Percentiles rank a stretch among this genome's conserved stretches.
Evolutionary conservation across 352 stramenopile species (phyloP).

Genomic region (Pilasporangium apinafurcum): DNA sequence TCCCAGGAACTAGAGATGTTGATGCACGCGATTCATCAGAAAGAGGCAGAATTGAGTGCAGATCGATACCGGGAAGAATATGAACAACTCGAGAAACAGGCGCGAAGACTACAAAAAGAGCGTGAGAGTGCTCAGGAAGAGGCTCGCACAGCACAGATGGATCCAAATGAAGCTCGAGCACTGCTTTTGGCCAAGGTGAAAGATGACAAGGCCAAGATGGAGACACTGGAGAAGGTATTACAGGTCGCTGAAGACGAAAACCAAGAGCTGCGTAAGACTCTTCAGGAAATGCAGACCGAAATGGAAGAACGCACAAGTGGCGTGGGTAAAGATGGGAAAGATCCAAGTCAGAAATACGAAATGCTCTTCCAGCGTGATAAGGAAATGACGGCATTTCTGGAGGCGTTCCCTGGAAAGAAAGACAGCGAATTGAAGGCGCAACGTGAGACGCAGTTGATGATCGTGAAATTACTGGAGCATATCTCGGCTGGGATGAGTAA

Average conservation of each 20-base stretch:
- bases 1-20: constrained; percentile 65
- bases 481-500: constrained; percentile 68
- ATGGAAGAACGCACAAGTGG: constrained; percentile 59
- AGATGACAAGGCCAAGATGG: constrained; percentile 79
- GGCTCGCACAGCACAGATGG: constrained; percentile 82
- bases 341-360: constrained; percentile 79
- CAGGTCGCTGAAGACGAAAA: constrained; percentile 44
- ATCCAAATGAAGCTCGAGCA: constrained; percentile 79
- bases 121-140: constrained; percentile 75
- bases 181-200: constrained; percentile 85
- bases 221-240: constrained; percentile 60
- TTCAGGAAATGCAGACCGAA: constrained; percentile 51
- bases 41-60: constrained; percentile 59
- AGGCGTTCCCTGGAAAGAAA: constrained; percentile 73
- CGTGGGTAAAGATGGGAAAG: constrained; percentile 55
- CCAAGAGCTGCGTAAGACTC: constrained; percentile 41
- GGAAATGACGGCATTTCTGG: constrained; percentile 90
- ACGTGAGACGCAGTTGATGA: constrained; percentile 58
- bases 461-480: constrained; percentile 89
- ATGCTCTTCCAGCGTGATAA: constrained; percentile 85
- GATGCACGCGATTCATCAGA: constrained; percentile 69
- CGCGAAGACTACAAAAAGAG: constrained; percentile 67
- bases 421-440: constrained; percentile 51
- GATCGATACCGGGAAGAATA: constrained; percentile 77
- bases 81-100: constrained; percentile 62